phyloP scores from a whole-genome alignment of 2,329 filamentous ascomycete species.

The Thermomyces lanuginosus region DNA sequence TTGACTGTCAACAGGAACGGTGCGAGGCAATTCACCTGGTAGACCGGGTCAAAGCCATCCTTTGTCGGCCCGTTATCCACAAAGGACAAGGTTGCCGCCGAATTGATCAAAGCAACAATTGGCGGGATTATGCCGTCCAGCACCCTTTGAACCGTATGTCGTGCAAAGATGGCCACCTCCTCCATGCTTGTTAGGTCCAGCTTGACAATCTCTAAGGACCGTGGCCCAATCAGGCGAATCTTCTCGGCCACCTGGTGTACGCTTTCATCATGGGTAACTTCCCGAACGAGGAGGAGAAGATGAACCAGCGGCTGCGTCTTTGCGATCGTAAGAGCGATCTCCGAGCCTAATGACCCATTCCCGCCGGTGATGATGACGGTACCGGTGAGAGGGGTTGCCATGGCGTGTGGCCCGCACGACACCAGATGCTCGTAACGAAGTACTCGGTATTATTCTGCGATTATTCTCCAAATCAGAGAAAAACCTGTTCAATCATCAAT shows the following conservation, averaged over 20 bases:
- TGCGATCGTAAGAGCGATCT: conserved; percentile 20
- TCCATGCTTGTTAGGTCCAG: conserved; percentile 18
- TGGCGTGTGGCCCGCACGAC: conserved; percentile 5
- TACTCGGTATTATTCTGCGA: too few species aligned
- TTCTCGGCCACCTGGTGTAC: conserved; percentile 13
- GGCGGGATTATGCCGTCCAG: conserved; percentile 20
- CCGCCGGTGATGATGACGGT: conserved; percentile 24
- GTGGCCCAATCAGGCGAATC: conserved; percentile 18
- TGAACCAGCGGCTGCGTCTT: conserved; percentile 22
- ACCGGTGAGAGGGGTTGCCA: conserved; percentile 20
- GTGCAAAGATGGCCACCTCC: conserved; percentile 16
- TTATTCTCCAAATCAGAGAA: too few species aligned
- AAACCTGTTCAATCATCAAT: too few species aligned
- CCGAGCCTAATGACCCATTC: conserved; percentile 20
- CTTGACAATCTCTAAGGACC: conserved; percentile 17
- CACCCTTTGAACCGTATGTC: conserved; percentile 18
- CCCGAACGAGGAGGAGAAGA: conserved; percentile 16
- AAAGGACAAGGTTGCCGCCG: conserved; percentile 18
- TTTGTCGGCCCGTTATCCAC: conserved; percentile 15
- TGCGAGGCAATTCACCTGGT: conserved; percentile 22
- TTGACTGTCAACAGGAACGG: conserved; percentile 21
- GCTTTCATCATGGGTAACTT: conserved; percentile 16
- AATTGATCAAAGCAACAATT: conserved; percentile 18
- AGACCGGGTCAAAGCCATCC: conserved; percentile 21
- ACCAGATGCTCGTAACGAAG: too few species aligned